Conservation (phyloP, 1,284 basidiomycete genomes). For the Ceratobasidium sp. region DNA sequence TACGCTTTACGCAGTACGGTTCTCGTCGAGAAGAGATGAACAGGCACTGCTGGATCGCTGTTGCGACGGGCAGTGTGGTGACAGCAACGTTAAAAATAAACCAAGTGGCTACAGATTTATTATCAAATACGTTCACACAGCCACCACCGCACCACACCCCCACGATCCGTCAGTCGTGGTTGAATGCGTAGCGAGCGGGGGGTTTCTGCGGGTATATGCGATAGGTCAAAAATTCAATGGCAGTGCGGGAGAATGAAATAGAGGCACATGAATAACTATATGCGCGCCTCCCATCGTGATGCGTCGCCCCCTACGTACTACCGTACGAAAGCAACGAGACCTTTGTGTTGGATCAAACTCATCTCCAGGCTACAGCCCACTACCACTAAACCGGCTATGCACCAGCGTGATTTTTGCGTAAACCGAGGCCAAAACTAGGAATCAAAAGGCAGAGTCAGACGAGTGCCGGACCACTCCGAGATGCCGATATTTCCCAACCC, state of each 20-base stretch:
- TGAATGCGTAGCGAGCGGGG: background rate
- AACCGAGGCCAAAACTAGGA: conserved; percentile 1
- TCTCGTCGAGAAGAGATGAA: background rate
- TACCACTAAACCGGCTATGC: conserved; percentile 2
- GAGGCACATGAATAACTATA: conserved; percentile 9
- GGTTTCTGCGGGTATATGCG: conserved; percentile 9
- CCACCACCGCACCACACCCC: conserved; percentile 1
- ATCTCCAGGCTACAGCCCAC: conserved; percentile 6
- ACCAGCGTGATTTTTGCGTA: conserved; percentile 1
- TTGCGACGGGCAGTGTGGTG: background rate
- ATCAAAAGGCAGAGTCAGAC: background rate
- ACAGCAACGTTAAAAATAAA: conserved; percentile 5
- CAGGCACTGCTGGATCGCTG: background rate
- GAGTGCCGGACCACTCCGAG: conserved; percentile 16
- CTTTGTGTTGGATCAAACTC: background rate
- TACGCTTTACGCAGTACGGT: conserved; percentile 2
- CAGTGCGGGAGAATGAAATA: conserved; percentile 12
- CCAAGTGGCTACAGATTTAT: conserved; percentile 10
- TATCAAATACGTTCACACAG: conserved; percentile 18
- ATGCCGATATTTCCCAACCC: conserved; percentile 8
- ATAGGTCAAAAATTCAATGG: conserved; percentile 8
- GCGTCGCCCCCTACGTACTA: background rate
- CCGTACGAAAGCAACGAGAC: background rate
- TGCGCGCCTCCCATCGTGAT: conserved; percentile 18
- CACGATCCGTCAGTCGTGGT: background rate